These are phyloP conservation scores for Chionographis japonica DNA, from an alignment of 106 monocot genomes.

Conservation along the genomic window DNA sequence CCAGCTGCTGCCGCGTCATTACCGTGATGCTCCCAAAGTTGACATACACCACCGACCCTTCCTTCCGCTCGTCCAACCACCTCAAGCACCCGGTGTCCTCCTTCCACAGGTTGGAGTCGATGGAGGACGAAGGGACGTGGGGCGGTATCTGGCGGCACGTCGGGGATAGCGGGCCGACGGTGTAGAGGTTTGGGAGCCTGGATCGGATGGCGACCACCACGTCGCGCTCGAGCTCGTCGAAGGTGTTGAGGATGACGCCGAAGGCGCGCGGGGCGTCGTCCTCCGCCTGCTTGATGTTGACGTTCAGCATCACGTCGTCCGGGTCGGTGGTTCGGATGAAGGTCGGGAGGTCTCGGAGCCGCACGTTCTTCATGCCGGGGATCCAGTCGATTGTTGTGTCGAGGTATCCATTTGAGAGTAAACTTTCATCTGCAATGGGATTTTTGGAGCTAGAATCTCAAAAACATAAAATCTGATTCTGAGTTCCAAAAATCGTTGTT, in stretches of 20 bases:
- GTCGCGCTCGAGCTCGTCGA: slow-evolving; percentile 31
- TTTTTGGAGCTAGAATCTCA: too few species aligned
- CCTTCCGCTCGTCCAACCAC: slow-evolving; percentile 30
- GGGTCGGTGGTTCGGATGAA: slow-evolving; percentile 42
- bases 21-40: slow-evolving; percentile 48
- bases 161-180: slow-evolving; percentile 30
- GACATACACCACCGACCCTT: slow-evolving; percentile 35
- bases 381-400: slow-evolving; percentile 44
- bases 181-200: slow-evolving; percentile 28
- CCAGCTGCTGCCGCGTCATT: slow-evolving; percentile 21
- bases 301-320: slow-evolving; percentile 22
- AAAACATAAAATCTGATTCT: too few species aligned
- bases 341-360: slow-evolving; percentile 32
- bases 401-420: slow-evolving; percentile 40
- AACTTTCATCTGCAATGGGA: slow-evolving; percentile 26
- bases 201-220: slow-evolving; percentile 19
- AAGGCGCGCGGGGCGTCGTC: slow-evolving; percentile 20
- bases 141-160: not conserved
- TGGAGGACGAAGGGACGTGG: not conserved
- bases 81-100: slow-evolving; percentile 27
- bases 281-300: slow-evolving; percentile 3
- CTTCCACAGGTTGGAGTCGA: slow-evolving; percentile 32
- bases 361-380: slow-evolving; percentile 24
- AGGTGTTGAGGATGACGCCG: slow-evolving; percentile 44
- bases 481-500: too few species aligned